These are phyloP conservation scores for Amylocarpus encephaloides DNA, from an alignment of 2,329 filamentous ascomycete species.

Conservation along the genomic window DNA sequence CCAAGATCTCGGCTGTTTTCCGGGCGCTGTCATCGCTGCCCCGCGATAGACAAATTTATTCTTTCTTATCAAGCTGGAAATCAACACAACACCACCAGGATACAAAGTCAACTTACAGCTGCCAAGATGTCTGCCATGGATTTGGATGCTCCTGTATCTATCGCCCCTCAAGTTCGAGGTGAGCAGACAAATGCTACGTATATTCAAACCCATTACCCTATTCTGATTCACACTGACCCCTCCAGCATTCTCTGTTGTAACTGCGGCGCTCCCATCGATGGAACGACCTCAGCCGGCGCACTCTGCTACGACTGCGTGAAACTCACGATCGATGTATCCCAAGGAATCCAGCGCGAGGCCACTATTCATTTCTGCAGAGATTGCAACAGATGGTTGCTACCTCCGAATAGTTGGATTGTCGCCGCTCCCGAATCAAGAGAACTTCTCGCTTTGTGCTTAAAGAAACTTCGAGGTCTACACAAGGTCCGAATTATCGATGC, in stretches of 20 bases:
- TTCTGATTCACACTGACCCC: slow-evolving; percentile 17
- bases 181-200: slow-evolving; percentile 46
- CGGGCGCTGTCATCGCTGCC: slow-evolving; percentile 13
- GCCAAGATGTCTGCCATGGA: slow-evolving; percentile 52
- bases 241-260: slow-evolving; percentile 91
- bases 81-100: slow-evolving; percentile 10
- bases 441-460: slow-evolving; percentile 82
- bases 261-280: slow-evolving; percentile 92
- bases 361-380: slow-evolving; percentile 87
- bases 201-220: slow-evolving; percentile 20
- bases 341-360: slow-evolving; percentile 85
- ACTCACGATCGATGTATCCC: slow-evolving; percentile 85
- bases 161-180: slow-evolving; percentile 34
- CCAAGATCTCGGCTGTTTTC: slow-evolving; percentile 3
- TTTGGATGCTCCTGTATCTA: slow-evolving; percentile 48
- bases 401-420: slow-evolving; percentile 79
- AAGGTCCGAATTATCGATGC: slow-evolving; percentile 95
- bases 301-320: slow-evolving; percentile 96
- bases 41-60: slow-evolving; percentile 13
- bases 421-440: slow-evolving; percentile 85
- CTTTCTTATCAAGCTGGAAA: slow-evolving; percentile 24
- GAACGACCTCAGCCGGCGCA: slow-evolving; percentile 76
- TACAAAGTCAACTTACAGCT: slow-evolving; percentile 22
- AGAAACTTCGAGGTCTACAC: slow-evolving; percentile 76
- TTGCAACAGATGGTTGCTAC: slow-evolving; percentile 89